Conservation (phyloP, 768 basidiomycete species). For the Lactarius deliciosus region DNA sequence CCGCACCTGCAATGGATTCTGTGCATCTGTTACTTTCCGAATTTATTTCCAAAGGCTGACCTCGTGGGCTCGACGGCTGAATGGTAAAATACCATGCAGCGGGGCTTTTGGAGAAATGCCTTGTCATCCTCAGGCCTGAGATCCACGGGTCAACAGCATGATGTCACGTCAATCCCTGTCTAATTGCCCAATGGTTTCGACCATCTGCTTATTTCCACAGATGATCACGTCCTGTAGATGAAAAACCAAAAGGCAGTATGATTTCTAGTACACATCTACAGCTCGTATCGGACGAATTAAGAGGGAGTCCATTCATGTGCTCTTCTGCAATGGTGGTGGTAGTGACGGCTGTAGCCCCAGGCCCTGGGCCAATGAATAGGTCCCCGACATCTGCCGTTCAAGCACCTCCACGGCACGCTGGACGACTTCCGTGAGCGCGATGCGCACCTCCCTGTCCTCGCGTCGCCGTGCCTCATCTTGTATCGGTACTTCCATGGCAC, state of each 20-base stretch:
- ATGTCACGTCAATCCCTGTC: no score
- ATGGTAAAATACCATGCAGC: no score
- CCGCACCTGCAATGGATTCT: not conserved
- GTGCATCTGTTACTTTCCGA: not conserved
- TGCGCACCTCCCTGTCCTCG: slow-evolving; percentile 30
- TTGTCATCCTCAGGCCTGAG: no score
- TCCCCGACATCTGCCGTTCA: slow-evolving; percentile 30
- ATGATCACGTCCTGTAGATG: no score
- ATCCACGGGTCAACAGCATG: no score
- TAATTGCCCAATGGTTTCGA: no score
- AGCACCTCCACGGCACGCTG: slow-evolving; percentile 35
- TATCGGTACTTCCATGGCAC: slow-evolving; percentile 76
- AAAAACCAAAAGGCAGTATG: not conserved
- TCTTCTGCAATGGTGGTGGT: not conserved
- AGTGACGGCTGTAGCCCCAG: not conserved
- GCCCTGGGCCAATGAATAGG: not conserved
- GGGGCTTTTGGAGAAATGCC: no score
- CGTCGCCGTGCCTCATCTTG: not conserved
- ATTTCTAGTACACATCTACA: not conserved
- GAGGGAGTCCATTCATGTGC: not conserved
- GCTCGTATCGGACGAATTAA: not conserved
- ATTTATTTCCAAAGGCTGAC: not conserved
- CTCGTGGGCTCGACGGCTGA: not conserved
- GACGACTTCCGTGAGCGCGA: slow-evolving; percentile 36
- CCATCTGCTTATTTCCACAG: no score